Evolutionary conservation across 1,139 yeast species (phyloP).

Genomic region (Oligophagozyma castellii): DNA sequence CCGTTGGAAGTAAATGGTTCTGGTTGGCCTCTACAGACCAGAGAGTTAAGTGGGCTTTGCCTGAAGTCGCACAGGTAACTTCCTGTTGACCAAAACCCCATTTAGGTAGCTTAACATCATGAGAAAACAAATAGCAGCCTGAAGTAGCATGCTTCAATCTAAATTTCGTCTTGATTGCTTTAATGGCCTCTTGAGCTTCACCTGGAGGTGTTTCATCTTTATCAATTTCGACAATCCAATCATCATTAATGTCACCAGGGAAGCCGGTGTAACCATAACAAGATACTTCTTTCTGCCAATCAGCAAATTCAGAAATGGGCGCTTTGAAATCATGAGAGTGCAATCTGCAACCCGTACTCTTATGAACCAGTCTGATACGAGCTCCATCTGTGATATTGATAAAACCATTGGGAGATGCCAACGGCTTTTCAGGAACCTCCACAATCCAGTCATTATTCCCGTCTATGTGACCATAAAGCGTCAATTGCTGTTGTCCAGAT

Average conservation of each 20-base stretch:
- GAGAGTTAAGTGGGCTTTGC: slow-evolving; percentile 55
- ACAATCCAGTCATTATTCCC: slow-evolving; percentile 75
- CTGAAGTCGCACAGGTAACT: slow-evolving; percentile 82
- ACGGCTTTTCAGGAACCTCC: slow-evolving; percentile 47
- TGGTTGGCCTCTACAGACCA: slow-evolving; percentile 84
- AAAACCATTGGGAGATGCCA: slow-evolving; percentile 34
- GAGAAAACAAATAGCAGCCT: slow-evolving; percentile 82
- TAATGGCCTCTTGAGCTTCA: slow-evolving; percentile 47
- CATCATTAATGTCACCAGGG: slow-evolving; percentile 92
- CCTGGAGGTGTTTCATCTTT: slow-evolving; percentile 39
- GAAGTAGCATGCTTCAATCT: slow-evolving; percentile 82
- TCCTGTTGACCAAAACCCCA: slow-evolving; percentile 98
- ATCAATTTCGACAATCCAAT: slow-evolving; percentile 81
- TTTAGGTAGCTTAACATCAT: slow-evolving; percentile 71
- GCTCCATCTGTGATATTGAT: slow-evolving; percentile 63
- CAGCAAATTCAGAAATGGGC: slow-evolving; percentile 73
- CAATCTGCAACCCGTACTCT: slow-evolving; percentile 58
- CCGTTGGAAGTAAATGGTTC: slow-evolving; percentile 33
- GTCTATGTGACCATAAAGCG: slow-evolving; percentile 88
- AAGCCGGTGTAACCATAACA: slow-evolving; percentile 88
- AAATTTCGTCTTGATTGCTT: slow-evolving; percentile 75
- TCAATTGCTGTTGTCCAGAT: slow-evolving; percentile 88
- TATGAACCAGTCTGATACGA: slow-evolving; percentile 67
- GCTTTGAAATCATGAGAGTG: slow-evolving; percentile 96
- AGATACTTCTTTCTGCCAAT: slow-evolving; percentile 93